These are phyloP conservation scores for Quercus suber DNA, from an alignment of 306 rosid species.

Conservation along the genomic window DNA sequence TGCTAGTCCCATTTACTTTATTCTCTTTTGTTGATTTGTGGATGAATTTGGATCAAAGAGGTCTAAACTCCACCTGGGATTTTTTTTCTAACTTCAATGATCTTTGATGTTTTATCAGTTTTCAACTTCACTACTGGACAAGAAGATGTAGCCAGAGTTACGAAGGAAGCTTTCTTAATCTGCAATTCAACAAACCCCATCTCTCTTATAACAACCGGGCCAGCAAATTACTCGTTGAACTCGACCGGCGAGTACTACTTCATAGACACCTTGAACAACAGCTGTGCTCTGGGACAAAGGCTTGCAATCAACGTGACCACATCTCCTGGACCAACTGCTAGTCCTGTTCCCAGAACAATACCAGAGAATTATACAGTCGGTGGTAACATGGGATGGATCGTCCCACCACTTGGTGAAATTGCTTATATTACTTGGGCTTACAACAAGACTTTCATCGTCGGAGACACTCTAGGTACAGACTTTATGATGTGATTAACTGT, in stretches of 20 bases:
- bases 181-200: slow-evolving; percentile 55
- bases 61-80: no score
- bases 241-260: slow-evolving; percentile 41
- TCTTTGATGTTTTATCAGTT: slow-evolving; percentile 16
- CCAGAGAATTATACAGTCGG: slow-evolving; percentile 41
- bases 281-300: slow-evolving; percentile 43
- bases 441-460: slow-evolving; percentile 34
- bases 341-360: slow-evolving; percentile 27
- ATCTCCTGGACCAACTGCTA: slow-evolving; percentile 30
- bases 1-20: not conserved
- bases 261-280: slow-evolving; percentile 41
- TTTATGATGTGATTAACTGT: not conserved
- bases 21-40: not conserved
- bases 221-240: slow-evolving; percentile 48
- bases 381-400: slow-evolving; percentile 42
- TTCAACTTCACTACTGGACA: slow-evolving; percentile 53
- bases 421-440: slow-evolving; percentile 41
- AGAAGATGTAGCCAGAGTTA: slow-evolving; percentile 55
- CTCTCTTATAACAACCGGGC: slow-evolving; percentile 26
- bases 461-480: slow-evolving; percentile 47
- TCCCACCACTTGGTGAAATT: slow-evolving; percentile 34
- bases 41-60: not conserved
- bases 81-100: not conserved
- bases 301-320: slow-evolving; percentile 37
- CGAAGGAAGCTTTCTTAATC: slow-evolving; percentile 34